phyloP scores from a whole-genome alignment of 352 stramenopile genomes.

The Pythium phragmitis region DNA sequence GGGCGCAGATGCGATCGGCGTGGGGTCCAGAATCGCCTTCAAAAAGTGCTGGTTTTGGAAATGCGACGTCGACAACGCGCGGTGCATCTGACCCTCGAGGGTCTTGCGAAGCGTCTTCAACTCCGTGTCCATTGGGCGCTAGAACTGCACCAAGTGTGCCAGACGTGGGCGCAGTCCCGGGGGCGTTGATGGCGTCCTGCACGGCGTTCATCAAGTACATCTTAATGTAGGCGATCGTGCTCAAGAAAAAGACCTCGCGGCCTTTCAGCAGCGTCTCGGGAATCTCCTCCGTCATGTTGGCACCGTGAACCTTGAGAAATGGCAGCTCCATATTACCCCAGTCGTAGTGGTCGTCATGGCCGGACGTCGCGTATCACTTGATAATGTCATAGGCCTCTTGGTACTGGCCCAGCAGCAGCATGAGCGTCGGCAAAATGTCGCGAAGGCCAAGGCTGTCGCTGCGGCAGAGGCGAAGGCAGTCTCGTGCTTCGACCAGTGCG shows the following conservation, averaged over 20 bases:
- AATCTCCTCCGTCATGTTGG: slow-evolving; percentile 14
- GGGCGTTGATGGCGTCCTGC: slow-evolving; percentile 3
- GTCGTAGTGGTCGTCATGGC: slow-evolving; percentile 5
- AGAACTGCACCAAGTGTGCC: slow-evolving; percentile 1
- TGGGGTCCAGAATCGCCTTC: slow-evolving; percentile 1
- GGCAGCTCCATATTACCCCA: slow-evolving; percentile 7
- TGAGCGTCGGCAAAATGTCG: neutral
- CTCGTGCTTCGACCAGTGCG: slow-evolving; percentile 5
- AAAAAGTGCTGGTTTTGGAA: slow-evolving; percentile 10
- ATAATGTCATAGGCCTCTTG: slow-evolving; percentile 20
- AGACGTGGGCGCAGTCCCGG: neutral
- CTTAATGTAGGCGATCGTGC: slow-evolving; percentile 4
- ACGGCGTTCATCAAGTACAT: neutral
- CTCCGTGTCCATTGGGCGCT: neutral
- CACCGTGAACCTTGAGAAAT: slow-evolving; percentile 8
- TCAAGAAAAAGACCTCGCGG: neutral
- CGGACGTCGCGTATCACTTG: slow-evolving; percentile 9
- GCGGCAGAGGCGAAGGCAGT: slow-evolving; percentile 15
- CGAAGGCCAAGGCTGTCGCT: slow-evolving; percentile 18
- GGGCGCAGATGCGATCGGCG: neutral
- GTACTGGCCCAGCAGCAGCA: slow-evolving; percentile 1
- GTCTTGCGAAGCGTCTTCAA: slow-evolving; percentile 2
- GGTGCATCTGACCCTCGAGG: neutral
- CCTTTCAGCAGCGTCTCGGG: neutral
- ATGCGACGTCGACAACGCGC: slow-evolving; percentile 2